Evolutionary conservation across 2,329 filamentous ascomycete genomes (phyloP), one percentile per base, ranked within the genome.

Genomic region (Trichophyton benhamiae): DNA sequence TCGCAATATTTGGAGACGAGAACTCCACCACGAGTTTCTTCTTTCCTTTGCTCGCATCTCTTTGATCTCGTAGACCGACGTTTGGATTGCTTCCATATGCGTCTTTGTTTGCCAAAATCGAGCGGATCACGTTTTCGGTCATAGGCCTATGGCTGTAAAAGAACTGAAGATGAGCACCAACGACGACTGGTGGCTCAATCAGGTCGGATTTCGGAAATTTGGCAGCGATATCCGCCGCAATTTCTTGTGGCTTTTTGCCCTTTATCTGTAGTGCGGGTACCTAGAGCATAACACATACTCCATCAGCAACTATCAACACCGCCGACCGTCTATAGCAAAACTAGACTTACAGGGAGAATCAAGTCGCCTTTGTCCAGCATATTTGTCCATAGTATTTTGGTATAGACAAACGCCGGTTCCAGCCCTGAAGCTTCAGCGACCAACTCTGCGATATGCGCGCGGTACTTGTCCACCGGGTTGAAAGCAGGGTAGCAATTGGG

Each of bases 1-100:
- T 86, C 38, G 83, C 84, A 59, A 87, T 86, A 69, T 87, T 87
- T 55, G 84, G 84, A 44, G 82, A 84, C 2, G 82, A 85, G 73
- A 86, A 87, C 69, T 87, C 84, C 62, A 87, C 78, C 59, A 86
- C 80, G 63, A 85, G 69, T 71, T 79, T 82, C 75, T 84, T 84
- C 66, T 75, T 75, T 59, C 80, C 81, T 66, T 81, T 80, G 55
- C 77, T 78, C 13, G 80, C 77, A 65, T 85, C 78, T 20, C 74
- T 72, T 9, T 81, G 78, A 67, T 88, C 82, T 62, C 79, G 79
- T 25, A 85, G 77, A 17, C 86, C 86, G 42, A 80, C 70, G 48
- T 77, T 77, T 17, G 78, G 76, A 71, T 87, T 84, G 66, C 80
- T 80, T 61, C 86, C 86, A 68, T 82, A 88, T 20, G 76, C 73